phyloP scores from a whole-genome alignment of 805 yeast genomes.

The Saturnispora kantuleensis region DNA sequence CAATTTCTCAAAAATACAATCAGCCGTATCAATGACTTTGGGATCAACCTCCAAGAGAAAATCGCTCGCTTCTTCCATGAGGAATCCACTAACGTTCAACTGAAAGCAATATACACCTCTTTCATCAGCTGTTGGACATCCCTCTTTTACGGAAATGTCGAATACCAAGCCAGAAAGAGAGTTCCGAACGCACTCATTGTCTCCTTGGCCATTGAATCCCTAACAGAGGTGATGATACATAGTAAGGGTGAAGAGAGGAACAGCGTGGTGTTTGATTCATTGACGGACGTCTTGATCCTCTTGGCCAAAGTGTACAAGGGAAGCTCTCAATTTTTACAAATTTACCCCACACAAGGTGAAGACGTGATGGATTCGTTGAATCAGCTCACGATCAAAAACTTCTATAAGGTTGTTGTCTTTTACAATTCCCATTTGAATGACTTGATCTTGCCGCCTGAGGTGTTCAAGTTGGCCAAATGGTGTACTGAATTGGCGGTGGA shows the following conservation, averaged over 20 bases:
- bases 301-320: constrained; percentile 53
- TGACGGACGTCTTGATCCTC: constrained; percentile 49
- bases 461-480: constrained; percentile 62
- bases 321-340: constrained; percentile 36
- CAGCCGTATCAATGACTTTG: not conserved
- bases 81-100: not conserved
- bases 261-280: constrained; percentile 40
- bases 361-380: constrained; percentile 39
- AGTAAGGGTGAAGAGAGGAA: constrained; percentile 57
- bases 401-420: constrained; percentile 52
- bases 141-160: constrained; percentile 9
- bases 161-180: constrained; percentile 49
- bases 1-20: too few relatives aligned
- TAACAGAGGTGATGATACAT: constrained; percentile 47
- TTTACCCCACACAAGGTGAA: constrained; percentile 22
- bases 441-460: constrained; percentile 50
- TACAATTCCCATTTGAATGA: constrained; percentile 58
- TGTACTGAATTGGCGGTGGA: constrained; percentile 57
- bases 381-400: constrained; percentile 54
- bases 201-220: constrained; percentile 55
- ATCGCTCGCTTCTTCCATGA: not conserved
- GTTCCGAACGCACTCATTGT: constrained; percentile 47
- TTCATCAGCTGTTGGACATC: not conserved
- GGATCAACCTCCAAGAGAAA: not conserved
- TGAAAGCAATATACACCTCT: not conserved